phyloP scores from a whole-genome alignment of 257 asterid species.

The Paraleonurus japonicus region DNA sequence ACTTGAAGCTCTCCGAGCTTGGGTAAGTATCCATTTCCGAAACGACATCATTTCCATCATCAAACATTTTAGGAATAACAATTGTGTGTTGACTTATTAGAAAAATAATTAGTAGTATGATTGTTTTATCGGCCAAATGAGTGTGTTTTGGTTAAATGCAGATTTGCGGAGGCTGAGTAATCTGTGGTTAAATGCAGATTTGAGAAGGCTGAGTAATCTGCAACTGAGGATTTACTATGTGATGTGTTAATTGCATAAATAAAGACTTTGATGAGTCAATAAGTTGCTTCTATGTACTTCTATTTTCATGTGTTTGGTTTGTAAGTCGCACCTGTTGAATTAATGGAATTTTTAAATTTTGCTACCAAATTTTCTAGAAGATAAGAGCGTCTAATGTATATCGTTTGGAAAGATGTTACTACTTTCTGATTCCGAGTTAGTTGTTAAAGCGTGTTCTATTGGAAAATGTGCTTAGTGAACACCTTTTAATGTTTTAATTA shows the following conservation, averaged over 20 bases:
- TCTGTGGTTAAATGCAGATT: conserved; percentile 33
- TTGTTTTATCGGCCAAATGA: not conserved
- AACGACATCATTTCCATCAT: not conserved
- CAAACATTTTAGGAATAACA: not conserved
- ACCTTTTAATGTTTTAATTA: not conserved
- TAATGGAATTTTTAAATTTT: not conserved
- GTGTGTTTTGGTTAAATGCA: conserved; percentile 24
- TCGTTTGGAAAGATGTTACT: not conserved
- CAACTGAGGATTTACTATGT: conserved; percentile 1
- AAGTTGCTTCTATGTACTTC: not conserved
- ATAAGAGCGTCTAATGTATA: too few relatives aligned
- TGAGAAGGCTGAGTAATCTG: conserved; percentile 34
- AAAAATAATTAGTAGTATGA: not conserved
- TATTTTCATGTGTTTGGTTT: not conserved
- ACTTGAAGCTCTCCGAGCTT: conserved; percentile 77
- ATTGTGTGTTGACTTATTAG: not conserved
- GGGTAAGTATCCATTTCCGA: conserved; percentile 45
- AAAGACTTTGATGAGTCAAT: not conserved
- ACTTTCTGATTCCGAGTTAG: not conserved
- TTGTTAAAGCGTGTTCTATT: not conserved
- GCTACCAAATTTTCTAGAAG: not conserved
- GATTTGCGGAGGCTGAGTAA: conserved; percentile 43
- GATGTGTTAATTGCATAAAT: too few relatives aligned
- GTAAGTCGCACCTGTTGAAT: not conserved
- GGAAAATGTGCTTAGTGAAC: not conserved